A percentile compares a stretch with the other conserved stretches of the same genome.
phyloP scores from a whole-genome alignment of 768 basidiomycete species.

The Hygrocybe coccinea region DNA sequence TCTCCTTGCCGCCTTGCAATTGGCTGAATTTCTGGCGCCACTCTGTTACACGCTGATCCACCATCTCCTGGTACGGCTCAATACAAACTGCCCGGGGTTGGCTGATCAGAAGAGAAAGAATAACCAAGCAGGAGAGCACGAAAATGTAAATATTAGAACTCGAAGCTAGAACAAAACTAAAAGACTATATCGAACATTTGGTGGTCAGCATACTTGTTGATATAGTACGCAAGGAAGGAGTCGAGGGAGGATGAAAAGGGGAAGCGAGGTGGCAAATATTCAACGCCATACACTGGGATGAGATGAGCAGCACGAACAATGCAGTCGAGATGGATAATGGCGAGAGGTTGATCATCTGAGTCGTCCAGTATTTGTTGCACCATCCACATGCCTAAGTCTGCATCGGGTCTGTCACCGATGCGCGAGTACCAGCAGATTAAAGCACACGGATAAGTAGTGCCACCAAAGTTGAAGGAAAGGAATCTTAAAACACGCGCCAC shows the following conservation, averaged over 20 bases:
- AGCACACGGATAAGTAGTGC: constrained; percentile 9
- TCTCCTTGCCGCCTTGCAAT: constrained; percentile 88
- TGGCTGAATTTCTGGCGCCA: constrained; percentile 82
- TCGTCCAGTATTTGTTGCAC: constrained; percentile 11
- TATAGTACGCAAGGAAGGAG: constrained; percentile 13
- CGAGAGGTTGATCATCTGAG: not conserved
- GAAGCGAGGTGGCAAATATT: constrained; percentile 9
- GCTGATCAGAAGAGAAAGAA: constrained; percentile 1
- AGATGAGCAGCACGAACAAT: constrained; percentile 10
- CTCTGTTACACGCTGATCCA: constrained; percentile 81
- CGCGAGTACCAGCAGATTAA: constrained; percentile 11
- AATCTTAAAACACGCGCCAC: constrained; percentile 27
- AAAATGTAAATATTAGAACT: no score
- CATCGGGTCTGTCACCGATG: constrained; percentile 6
- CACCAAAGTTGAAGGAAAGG: constrained; percentile 14
- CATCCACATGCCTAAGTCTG: constrained; percentile 17
- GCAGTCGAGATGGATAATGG: constrained; percentile 27
- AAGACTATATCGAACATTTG: constrained; percentile 8
- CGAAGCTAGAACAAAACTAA: not conserved
- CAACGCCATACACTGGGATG: constrained; percentile 9
- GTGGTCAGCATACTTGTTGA: constrained; percentile 22
- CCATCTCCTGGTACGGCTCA: constrained; percentile 97
- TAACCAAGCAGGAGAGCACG: no score
- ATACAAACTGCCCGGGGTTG: constrained; percentile 85
- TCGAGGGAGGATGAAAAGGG: not conserved